A percentile compares a stretch with the other conserved stretches of the same genome.
phyloP scores from a whole-genome alignment of 2,329 filamentous ascomycete species.

The Stemphylium lycopersici region DNA sequence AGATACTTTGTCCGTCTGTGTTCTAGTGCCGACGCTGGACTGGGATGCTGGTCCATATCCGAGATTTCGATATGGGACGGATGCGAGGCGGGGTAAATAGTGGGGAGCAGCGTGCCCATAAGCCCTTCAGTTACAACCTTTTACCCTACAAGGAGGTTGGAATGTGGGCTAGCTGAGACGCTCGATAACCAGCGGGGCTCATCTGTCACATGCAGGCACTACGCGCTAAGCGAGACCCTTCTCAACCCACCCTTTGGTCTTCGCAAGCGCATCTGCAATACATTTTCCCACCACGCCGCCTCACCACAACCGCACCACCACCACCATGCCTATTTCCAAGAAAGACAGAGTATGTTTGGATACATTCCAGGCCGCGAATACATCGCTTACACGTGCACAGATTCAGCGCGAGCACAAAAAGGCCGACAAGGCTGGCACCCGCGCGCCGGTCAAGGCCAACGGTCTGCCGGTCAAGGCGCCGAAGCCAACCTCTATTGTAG shows the following conservation, averaged over 20 bases:
- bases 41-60: no score
- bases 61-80: no score
- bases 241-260: conserved; percentile 4
- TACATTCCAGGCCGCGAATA: conserved; percentile 1
- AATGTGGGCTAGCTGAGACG: neutral
- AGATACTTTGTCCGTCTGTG: no score
- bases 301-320: neutral
- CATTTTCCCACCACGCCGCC: conserved; percentile 4
- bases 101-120: neutral
- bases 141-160: no score
- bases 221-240: conserved; percentile 11
- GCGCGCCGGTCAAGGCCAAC: conserved; percentile 61
- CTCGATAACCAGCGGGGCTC: neutral
- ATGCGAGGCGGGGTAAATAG: neutral
- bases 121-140: no score
- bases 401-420: conserved; percentile 61
- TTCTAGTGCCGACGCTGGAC: no score
- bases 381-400: conserved; percentile 36
- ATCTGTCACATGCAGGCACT: conserved; percentile 1
- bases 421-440: conserved; percentile 61
- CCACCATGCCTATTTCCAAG: conserved; percentile 57
- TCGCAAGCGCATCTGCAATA: neutral
- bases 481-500: conserved; percentile 59
- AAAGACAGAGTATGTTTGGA: conserved; percentile 50
- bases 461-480: conserved; percentile 61